phyloP scores from a whole-genome alignment of 345 rosid species.

The Cardamine resedifolia region DNA sequence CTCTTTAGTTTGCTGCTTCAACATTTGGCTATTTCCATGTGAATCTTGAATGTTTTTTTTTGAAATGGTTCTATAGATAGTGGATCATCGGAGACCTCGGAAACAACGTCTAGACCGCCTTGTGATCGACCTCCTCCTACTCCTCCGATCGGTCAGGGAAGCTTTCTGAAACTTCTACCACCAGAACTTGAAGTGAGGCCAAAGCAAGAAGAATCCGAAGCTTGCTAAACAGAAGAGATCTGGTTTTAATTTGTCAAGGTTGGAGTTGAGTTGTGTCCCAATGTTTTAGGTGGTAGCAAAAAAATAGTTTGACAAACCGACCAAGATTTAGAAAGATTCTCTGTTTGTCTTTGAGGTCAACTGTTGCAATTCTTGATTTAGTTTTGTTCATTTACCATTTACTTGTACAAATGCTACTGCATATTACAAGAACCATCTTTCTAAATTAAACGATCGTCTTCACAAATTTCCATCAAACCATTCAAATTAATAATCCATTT shows the following conservation, averaged over 20 bases:
- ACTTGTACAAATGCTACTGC: background rate
- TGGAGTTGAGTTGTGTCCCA: constrained; percentile 24
- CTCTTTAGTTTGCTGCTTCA: background rate
- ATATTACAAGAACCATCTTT: too few relatives aligned
- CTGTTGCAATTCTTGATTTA: background rate
- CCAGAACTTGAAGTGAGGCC: constrained; percentile 49
- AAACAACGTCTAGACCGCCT: constrained; percentile 38
- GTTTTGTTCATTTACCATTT: background rate
- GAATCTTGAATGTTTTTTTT: background rate
- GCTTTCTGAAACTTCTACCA: constrained; percentile 64
- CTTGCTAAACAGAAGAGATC: constrained; percentile 17
- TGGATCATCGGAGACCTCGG: constrained; percentile 43
- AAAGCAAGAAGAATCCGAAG: constrained; percentile 38
- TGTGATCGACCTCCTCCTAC: constrained; percentile 40
- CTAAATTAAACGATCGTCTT: too few relatives aligned
- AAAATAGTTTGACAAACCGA: constrained; percentile 8
- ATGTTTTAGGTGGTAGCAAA: background rate
- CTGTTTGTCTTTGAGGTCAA: background rate
- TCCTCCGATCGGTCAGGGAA: constrained; percentile 49
- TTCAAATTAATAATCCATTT: too few relatives aligned
- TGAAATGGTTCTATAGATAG: constrained; percentile 10
- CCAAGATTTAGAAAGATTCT: background rate
- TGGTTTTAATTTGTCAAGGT: constrained; percentile 4
- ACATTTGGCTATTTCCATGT: background rate
- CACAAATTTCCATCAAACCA: too few relatives aligned